Evolutionary conservation across 352 stramenopile genomes (phyloP).

Genomic region (Phytophthora idaei): DNA sequence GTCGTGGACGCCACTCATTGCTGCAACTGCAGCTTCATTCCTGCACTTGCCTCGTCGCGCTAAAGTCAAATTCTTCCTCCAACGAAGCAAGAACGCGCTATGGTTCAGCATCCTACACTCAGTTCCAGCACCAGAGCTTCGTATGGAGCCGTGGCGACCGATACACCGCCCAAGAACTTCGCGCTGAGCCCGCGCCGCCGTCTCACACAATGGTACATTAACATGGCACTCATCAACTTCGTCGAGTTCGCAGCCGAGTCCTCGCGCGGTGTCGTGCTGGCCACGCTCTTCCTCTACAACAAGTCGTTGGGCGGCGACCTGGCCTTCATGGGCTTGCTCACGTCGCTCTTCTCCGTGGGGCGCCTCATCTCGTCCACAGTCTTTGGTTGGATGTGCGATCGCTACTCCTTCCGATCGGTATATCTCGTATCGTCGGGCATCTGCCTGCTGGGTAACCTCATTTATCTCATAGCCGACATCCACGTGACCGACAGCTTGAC

Average conservation of each 20-base stretch:
- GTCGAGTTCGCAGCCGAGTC: slow-evolving; percentile 84
- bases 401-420: slow-evolving; percentile 79
- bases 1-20: slow-evolving; percentile 6
- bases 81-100: not conserved
- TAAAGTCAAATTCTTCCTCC: slow-evolving; percentile 7
- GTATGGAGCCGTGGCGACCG: slow-evolving; percentile 36
- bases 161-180: slow-evolving; percentile 43
- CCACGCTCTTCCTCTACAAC: slow-evolving; percentile 86
- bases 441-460: slow-evolving; percentile 76
- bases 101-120: slow-evolving; percentile 33
- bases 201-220: slow-evolving; percentile 69
- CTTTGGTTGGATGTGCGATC: slow-evolving; percentile 87
- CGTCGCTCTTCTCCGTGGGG: slow-evolving; percentile 83
- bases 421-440: slow-evolving; percentile 82
- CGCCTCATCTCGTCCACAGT: slow-evolving; percentile 80
- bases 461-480: slow-evolving; percentile 71
- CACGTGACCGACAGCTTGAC: slow-evolving; percentile 61
- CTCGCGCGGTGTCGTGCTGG: slow-evolving; percentile 75
- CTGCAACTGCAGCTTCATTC: slow-evolving; percentile 16
- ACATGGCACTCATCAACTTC: slow-evolving; percentile 87
- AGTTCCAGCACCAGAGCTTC: slow-evolving; percentile 21
- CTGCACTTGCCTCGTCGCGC: slow-evolving; percentile 6
- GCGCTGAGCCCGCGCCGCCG: slow-evolving; percentile 46
- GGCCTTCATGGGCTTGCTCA: slow-evolving; percentile 82
- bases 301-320: slow-evolving; percentile 79